These are phyloP conservation scores for Lipomyces sp. DNA, from an alignment of 805 yeast genomes.

Conservation along the genomic window DNA sequence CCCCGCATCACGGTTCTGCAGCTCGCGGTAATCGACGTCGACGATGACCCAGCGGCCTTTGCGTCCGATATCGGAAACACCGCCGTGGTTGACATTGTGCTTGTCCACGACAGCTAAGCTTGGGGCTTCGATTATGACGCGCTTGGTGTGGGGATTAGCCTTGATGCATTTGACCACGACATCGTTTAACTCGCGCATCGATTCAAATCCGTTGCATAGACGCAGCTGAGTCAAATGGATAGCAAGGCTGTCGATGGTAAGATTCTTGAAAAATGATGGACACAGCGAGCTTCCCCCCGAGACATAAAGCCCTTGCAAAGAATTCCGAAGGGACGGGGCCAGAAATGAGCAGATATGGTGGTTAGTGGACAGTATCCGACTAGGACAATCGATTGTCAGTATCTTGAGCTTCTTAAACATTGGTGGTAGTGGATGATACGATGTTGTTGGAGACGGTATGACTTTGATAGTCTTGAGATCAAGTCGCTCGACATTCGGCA, in stretches of 20 bases:
- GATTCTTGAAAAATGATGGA: slow-evolving; percentile 32
- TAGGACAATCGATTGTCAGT: slow-evolving; percentile 33
- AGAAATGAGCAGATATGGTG: slow-evolving; percentile 36
- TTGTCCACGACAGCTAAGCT: slow-evolving; percentile 32
- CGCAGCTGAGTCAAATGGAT: slow-evolving; percentile 32
- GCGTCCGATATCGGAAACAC: slow-evolving; percentile 33
- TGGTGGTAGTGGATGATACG: slow-evolving; percentile 34
- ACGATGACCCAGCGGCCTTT: slow-evolving; percentile 30
- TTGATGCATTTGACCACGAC: slow-evolving; percentile 20
- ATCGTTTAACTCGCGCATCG: slow-evolving; percentile 30
- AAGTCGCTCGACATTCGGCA: slow-evolving; percentile 25
- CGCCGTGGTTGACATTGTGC: slow-evolving; percentile 28
- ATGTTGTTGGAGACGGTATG: slow-evolving; percentile 30
- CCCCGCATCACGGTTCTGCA: background rate
- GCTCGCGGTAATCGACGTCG: slow-evolving; percentile 24
- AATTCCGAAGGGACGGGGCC: slow-evolving; percentile 25
- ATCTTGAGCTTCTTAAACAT: slow-evolving; percentile 27
- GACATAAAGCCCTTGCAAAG: slow-evolving; percentile 21
- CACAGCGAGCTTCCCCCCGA: slow-evolving; percentile 38
- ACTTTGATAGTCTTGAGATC: slow-evolving; percentile 35
- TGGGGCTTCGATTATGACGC: slow-evolving; percentile 31
- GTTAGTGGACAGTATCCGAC: slow-evolving; percentile 35
- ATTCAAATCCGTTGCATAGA: slow-evolving; percentile 32
- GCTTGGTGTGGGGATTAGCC: slow-evolving; percentile 8
- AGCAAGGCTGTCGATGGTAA: slow-evolving; percentile 16